Base-by-base conservation (phyloP, 192 early-diverging fungal species). In the Jimgerdemannia lactiflua region DNA sequence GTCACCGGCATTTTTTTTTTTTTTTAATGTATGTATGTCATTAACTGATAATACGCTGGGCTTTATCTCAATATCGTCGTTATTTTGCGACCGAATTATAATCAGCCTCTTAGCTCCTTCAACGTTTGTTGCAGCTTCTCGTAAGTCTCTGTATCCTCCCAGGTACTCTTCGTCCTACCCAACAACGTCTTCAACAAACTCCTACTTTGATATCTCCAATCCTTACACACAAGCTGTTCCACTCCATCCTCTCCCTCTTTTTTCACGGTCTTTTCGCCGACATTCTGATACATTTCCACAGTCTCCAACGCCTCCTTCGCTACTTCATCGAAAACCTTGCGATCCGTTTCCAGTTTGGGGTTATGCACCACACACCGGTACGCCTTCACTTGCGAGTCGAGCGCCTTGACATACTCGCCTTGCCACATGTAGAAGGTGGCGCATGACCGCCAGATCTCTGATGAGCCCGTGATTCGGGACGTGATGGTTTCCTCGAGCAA, bases 161-260 rank as follows among this genome's bases (percentile, higher is more conserved):
- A 95, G 1, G 82, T 80, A 73, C 84, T 88, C 83, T 93, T 94
- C 17, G 92, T 91, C 69, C 92, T 90, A 43, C 94, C 93, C 74
- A 97, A 90, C 71, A 98, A 82, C 39, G 94, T 90, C 70, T 93
- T 94, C 75, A 98, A 78, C 44, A 94, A 82, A 84, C 89, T 91
- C 76, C 90, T 91, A 9, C 93, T 86, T 77, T 98, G 95, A 75
- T 96, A 96, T 70, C 81, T 83, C 96, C 96, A 98, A 79, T 98
- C 96, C 39, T 89, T 87, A 74, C 94, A 95, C 39, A 97, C 94
- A 4, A 85, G 65, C 40, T 82, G 73, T 65, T 73, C 83, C 2
- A 71, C 71, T 3, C 72, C 69, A 42, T 86, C 83, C 1, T 75
- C 14, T 3, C 67, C 44, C 4, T 80, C 59, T 42, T 78, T 72